phyloP scores from a whole-genome alignment of 495 filamentous ascomycete genomes.

The Neurospora sp. region DNA sequence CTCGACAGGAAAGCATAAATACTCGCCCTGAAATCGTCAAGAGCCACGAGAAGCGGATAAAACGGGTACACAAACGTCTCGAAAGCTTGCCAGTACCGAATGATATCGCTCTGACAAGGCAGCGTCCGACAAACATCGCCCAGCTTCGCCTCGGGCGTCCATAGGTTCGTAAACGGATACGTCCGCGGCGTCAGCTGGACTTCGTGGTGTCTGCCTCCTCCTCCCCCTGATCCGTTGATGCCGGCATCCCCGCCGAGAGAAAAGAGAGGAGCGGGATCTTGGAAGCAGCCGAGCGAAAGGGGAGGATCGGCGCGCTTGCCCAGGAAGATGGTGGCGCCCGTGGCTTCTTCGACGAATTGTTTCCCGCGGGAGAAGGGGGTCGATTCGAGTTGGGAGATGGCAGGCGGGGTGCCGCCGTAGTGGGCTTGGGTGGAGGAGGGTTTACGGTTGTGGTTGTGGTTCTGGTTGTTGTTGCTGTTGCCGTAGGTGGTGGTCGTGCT shows the following conservation, averaged over 20 bases:
- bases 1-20: neutral
- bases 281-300: neutral
- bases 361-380: neutral
- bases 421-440: neutral
- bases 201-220: neutral
- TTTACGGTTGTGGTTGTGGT: neutral
- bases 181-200: neutral
- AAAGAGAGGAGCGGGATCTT: neutral
- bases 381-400: neutral
- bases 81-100: conserved; percentile 2
- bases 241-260: neutral
- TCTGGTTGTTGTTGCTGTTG: neutral
- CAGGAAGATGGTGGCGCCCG: neutral
- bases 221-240: neutral
- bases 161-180: neutral
- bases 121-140: neutral
- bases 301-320: neutral
- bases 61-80: conserved; percentile 2
- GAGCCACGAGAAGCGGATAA: neutral
- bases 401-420: neutral
- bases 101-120: neutral
- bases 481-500: neutral
- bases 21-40: neutral
- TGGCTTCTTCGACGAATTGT: neutral
- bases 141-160: neutral